Evolutionary conservation across 2,329 filamentous ascomycete genomes (phyloP).

Genomic region (Colletotrichum spinosum): DNA sequence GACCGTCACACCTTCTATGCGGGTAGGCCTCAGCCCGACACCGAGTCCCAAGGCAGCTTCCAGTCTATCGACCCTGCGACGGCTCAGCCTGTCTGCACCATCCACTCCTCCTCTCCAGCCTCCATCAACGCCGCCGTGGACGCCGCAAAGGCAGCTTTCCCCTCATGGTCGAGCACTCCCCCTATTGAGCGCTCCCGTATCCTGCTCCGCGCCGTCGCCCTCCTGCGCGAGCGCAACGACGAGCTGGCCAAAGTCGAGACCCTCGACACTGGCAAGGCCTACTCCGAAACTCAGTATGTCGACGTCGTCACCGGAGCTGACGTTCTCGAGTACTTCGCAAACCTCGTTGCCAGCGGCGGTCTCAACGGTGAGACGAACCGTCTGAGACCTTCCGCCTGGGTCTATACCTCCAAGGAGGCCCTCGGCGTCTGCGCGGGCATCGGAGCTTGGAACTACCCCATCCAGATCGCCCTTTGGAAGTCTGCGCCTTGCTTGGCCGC

Average conservation of each 20-base stretch:
- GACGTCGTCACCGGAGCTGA: slow-evolving; percentile 87
- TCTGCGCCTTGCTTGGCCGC: slow-evolving; percentile 86
- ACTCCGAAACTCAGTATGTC: slow-evolving; percentile 84
- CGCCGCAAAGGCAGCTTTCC: slow-evolving; percentile 79
- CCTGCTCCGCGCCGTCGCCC: slow-evolving; percentile 78
- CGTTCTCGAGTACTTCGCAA: slow-evolving; percentile 88
- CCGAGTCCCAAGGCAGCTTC: slow-evolving; percentile 72
- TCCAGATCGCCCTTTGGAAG: slow-evolving; percentile 93
- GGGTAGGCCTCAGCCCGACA: slow-evolving; percentile 73
- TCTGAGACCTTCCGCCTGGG: slow-evolving; percentile 80
- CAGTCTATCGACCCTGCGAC: slow-evolving; percentile 81
- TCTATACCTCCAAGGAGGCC: slow-evolving; percentile 85
- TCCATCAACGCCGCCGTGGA: slow-evolving; percentile 79
- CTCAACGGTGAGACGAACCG: slow-evolving; percentile 84
- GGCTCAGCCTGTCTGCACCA: slow-evolving; percentile 73
- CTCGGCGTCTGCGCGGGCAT: slow-evolving; percentile 89
- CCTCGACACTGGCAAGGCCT: slow-evolving; percentile 87
- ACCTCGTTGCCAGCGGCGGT: slow-evolving; percentile 80
- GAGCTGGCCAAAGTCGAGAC: slow-evolving; percentile 84
- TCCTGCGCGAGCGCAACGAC: slow-evolving; percentile 83
- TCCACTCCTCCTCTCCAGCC: slow-evolving; percentile 74
- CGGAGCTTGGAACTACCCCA: slow-evolving; percentile 92
- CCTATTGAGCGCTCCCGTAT: slow-evolving; percentile 81
- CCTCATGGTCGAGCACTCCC: slow-evolving; percentile 80
- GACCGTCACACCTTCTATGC: slow-evolving; percentile 76